Percentiles rank a stretch among this genome's conserved stretches.
phyloP scores from a whole-genome alignment of 306 rosid genomes.

The Malus fusca region DNA sequence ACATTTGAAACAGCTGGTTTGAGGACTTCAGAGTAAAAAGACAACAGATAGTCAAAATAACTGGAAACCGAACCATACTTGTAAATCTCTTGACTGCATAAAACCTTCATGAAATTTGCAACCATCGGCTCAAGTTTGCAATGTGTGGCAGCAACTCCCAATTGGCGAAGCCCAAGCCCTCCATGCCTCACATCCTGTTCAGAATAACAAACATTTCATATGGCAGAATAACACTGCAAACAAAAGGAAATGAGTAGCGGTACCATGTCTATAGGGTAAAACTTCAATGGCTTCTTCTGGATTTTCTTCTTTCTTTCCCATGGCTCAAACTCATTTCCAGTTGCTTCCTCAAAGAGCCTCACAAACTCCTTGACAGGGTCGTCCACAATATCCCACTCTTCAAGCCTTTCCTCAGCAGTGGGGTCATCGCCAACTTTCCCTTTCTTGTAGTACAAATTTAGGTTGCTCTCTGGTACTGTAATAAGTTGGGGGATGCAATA shows the following conservation, averaged over 20 bases:
- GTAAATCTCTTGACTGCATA: constrained; percentile 77
- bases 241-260: not conserved
- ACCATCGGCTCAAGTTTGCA: constrained; percentile 62
- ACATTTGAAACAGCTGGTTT: not conserved
- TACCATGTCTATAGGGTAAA: constrained; percentile 85
- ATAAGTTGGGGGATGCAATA: constrained; percentile 69
- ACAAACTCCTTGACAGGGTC: constrained; percentile 57
- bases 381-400: constrained; percentile 42
- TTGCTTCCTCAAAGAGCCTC: constrained; percentile 63
- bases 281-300: constrained; percentile 61
- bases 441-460: constrained; percentile 64
- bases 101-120: constrained; percentile 70
- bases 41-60: not conserved
- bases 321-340: constrained; percentile 69
- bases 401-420: constrained; percentile 66
- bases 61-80: constrained; percentile 28
- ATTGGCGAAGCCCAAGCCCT: constrained; percentile 60
- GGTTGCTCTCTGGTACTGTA: constrained; percentile 39
- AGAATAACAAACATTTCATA: not conserved
- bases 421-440: constrained; percentile 75
- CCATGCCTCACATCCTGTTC: constrained; percentile 79
- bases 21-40: not conserved
- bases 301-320: constrained; percentile 84
- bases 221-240: not conserved
- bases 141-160: constrained; percentile 59